Conservation (phyloP, 2,329 filamentous ascomycete genomes). For the Fusarium palustre region DNA sequence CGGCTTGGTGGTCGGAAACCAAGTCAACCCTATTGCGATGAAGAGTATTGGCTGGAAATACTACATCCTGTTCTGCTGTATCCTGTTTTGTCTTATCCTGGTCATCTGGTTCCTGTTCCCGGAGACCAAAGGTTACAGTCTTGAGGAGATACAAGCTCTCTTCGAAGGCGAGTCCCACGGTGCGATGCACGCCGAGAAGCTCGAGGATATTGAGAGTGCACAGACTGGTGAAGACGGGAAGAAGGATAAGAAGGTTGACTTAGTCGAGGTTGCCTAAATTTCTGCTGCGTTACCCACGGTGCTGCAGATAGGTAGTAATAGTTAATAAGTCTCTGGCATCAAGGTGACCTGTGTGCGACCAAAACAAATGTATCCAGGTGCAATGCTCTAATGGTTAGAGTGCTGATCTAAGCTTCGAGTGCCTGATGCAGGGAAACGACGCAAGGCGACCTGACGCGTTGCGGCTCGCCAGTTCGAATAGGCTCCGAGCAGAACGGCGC, state of each 20-base stretch:
- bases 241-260: constrained; percentile 32
- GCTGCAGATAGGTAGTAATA: neutral
- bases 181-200: constrained; percentile 7
- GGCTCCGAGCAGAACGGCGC: neutral
- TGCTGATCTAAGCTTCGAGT: fast-evolving
- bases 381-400: fast-evolving
- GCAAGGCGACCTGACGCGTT: fast-evolving
- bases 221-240: constrained; percentile 4
- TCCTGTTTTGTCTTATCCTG: constrained; percentile 48
- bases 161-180: constrained; percentile 43
- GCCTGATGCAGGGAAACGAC: neutral
- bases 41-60: constrained; percentile 55
- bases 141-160: constrained; percentile 49
- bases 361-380: fast-evolving
- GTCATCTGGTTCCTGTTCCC: constrained; percentile 55
- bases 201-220: constrained; percentile 26
- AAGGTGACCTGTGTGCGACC: fast-evolving
- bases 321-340: neutral
- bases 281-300: too few species aligned
- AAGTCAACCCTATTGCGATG: constrained; percentile 57
- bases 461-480: neutral
- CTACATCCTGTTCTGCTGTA: constrained; percentile 55
- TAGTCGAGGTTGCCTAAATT: constrained; percentile 31
- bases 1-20: constrained; percentile 52
- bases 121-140: constrained; percentile 49